Conservation (phyloP, 345 rosid species). For the Populus simonii region DNA sequence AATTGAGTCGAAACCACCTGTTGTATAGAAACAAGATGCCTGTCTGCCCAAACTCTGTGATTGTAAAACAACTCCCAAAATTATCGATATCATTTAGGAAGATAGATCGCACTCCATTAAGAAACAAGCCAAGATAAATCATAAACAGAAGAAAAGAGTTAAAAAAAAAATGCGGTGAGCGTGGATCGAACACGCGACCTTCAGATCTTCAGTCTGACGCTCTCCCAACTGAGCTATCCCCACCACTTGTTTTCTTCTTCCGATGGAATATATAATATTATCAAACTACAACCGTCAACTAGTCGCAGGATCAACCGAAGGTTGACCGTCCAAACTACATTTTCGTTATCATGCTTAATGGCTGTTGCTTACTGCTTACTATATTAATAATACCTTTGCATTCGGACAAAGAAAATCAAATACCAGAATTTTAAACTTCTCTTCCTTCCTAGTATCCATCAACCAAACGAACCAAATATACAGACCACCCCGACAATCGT, state of each 20-base stretch:
- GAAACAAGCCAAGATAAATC: no score
- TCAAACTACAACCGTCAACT: background rate
- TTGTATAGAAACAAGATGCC: no score
- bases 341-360: no score
- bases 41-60: no score
- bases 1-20: no score
- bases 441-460: background rate
- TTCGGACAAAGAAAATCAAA: background rate
- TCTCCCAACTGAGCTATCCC: constrained; percentile 97
- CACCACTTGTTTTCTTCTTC: constrained; percentile 4
- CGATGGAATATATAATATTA: rapidly evolving
- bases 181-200: constrained; percentile 96
- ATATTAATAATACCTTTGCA: background rate
- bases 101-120: no score
- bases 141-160: no score
- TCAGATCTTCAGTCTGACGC: constrained; percentile 98
- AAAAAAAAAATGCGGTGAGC: constrained; percentile 57
- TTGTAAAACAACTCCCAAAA: no score
- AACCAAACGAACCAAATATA: background rate
- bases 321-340: background rate
- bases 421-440: background rate
- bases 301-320: background rate
- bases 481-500: background rate
- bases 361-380: background rate
- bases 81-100: no score